These are phyloP conservation scores for Monosporascus sp. DNA, from an alignment of 2,329 filamentous ascomycete genomes.

Conservation along the genomic window DNA sequence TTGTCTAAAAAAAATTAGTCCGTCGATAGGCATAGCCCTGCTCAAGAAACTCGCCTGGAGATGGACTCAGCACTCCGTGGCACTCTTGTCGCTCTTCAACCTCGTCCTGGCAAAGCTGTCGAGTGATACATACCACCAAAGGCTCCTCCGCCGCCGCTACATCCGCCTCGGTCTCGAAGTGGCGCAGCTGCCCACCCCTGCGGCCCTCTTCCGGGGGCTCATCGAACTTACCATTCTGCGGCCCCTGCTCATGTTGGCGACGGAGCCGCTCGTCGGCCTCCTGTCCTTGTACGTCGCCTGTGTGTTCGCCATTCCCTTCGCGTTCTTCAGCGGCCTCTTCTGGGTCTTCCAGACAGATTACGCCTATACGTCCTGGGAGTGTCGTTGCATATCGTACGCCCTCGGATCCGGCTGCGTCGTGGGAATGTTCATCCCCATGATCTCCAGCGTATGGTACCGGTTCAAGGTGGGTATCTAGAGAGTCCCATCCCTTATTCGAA, in stretches of 20 bases:
- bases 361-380: conserved; percentile 36
- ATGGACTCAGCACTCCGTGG: conserved; percentile 48
- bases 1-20: conserved; percentile 21
- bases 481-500: too few species aligned
- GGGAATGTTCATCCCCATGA: conserved; percentile 34
- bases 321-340: conserved; percentile 47
- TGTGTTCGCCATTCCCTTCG: conserved; percentile 48
- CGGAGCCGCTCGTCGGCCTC: conserved; percentile 59
- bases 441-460: conserved; percentile 16
- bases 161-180: conserved; percentile 29
- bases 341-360: conserved; percentile 43
- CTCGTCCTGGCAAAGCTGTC: conserved; percentile 33
- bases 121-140: conserved; percentile 54
- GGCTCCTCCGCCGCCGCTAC: conserved; percentile 35
- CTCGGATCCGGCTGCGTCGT: conserved; percentile 41
- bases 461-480: too few species aligned
- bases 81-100: conserved; percentile 39
- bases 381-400: conserved; percentile 40
- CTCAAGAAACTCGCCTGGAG: conserved; percentile 42
- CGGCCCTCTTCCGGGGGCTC: conserved; percentile 27
- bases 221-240: conserved; percentile 40
- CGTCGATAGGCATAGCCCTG: conserved; percentile 45
- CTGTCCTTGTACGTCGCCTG: conserved; percentile 44
- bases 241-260: conserved; percentile 53
- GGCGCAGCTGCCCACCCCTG: conserved; percentile 17